A percentile compares a stretch with the other conserved stretches of the same genome.
Conservation (phyloP, 306 rosid species). For the Hippophae gyantsensis region DNA sequence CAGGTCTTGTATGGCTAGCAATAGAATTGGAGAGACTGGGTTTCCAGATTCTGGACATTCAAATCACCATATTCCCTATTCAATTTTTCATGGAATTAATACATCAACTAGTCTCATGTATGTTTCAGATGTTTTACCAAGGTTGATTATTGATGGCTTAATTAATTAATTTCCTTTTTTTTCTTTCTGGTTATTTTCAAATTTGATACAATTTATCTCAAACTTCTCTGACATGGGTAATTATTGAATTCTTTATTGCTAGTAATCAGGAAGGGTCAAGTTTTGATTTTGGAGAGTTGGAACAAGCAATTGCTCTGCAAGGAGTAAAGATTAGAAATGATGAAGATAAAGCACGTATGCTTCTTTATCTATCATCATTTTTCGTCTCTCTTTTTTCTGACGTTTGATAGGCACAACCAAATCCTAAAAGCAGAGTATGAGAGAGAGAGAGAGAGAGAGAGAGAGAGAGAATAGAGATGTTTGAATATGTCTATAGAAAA, state of each 20-base stretch:
- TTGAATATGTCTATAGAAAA: constrained; percentile 35
- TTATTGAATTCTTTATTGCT: not conserved
- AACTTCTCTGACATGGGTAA: not conserved
- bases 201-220: constrained; percentile 6
- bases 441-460: constrained; percentile 3
- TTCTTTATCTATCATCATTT: constrained; percentile 4
- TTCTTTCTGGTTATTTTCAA: not conserved
- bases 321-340: constrained; percentile 62
- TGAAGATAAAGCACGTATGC: constrained; percentile 68
- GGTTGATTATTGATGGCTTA: not conserved
- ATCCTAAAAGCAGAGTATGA: constrained; percentile 16
- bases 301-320: constrained; percentile 81
- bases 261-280: constrained; percentile 60
- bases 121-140: constrained; percentile 3
- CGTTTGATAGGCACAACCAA: constrained; percentile 37
- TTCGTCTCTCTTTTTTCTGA: constrained; percentile 22
- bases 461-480: not conserved
- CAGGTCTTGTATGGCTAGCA: constrained; percentile 61
- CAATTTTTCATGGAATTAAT: constrained; percentile 61
- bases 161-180: not conserved
- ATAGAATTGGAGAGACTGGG: constrained; percentile 62
- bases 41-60: constrained; percentile 70
- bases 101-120: constrained; percentile 61
- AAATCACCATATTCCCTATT: constrained; percentile 55
- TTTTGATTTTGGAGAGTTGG: constrained; percentile 90